phyloP scores from a whole-genome alignment of 2,329 filamentous ascomycete species.

The Fragosphaeria purpurea region DNA sequence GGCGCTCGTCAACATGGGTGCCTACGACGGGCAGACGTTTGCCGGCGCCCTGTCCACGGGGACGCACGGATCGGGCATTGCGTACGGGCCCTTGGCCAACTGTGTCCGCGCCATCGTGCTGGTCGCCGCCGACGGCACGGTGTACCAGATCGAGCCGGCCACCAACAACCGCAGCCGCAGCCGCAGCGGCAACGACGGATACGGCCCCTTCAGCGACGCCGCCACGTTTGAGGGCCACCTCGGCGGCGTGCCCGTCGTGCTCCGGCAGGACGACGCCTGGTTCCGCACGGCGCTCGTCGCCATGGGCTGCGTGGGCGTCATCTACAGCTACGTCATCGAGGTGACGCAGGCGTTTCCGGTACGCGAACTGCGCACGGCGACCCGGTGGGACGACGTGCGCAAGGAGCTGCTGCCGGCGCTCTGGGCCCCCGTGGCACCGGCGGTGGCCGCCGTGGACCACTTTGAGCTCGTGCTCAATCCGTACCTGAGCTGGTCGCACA shows the following conservation, averaged over 20 bases:
- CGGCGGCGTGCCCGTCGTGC: conserved; percentile 11
- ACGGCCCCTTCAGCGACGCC: conserved; percentile 14
- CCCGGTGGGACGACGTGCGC: conserved; percentile 15
- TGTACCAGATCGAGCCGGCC: conserved; percentile 18
- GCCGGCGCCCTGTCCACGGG: conserved; percentile 16
- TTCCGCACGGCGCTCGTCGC: conserved; percentile 16
- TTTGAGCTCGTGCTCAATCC: conserved; percentile 19
- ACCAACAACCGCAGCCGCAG: conserved; percentile 2
- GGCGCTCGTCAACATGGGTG: conserved; percentile 17
- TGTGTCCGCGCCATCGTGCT: conserved; percentile 16
- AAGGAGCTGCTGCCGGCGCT: conserved; percentile 12
- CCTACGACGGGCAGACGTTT: conserved; percentile 18
- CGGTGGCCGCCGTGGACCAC: conserved; percentile 14
- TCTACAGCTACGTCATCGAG: conserved; percentile 18
- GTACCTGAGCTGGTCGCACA: conserved; percentile 12
- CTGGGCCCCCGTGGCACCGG: conserved; percentile 12
- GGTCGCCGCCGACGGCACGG: conserved; percentile 13
- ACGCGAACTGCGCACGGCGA: conserved; percentile 14
- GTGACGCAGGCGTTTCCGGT: conserved; percentile 14
- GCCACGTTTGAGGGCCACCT: conserved; percentile 12
- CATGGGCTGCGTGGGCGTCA: conserved; percentile 18
- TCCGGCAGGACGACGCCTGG: conserved; percentile 18
- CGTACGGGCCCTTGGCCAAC: conserved; percentile 13
- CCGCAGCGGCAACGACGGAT: conserved; percentile 1
- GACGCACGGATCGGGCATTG: conserved; percentile 17